Evolutionary conservation across 306 rosid genomes (phyloP).

Genomic region (Trifolium subterraneum): DNA sequence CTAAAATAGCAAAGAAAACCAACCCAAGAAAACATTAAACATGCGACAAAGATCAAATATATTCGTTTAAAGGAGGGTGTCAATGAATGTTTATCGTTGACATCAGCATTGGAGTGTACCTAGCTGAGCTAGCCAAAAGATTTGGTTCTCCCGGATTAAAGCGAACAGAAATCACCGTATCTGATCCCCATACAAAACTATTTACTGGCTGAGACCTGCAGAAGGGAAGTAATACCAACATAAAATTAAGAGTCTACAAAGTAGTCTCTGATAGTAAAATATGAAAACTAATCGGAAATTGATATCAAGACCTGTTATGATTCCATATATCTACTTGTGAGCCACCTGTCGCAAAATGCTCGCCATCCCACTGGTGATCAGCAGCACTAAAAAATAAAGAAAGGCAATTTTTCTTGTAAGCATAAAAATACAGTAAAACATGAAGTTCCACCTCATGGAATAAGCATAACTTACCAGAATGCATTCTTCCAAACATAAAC

Average conservation of each 20-base stretch:
- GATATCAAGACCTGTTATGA: slow-evolving; percentile 73
- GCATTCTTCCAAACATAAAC: slow-evolving; percentile 81
- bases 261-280: neutral
- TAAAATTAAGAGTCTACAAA: slow-evolving; percentile 32
- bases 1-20: neutral
- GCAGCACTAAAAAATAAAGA: slow-evolving; percentile 64
- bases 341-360: slow-evolving; percentile 92
- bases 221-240: slow-evolving; percentile 31
- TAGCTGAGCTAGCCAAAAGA: slow-evolving; percentile 77
- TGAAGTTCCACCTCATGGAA: slow-evolving; percentile 19
- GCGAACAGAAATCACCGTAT: slow-evolving; percentile 73
- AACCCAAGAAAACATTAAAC: neutral
- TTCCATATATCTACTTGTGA: slow-evolving; percentile 92
- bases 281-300: slow-evolving; percentile 19
- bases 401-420: neutral
- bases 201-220: slow-evolving; percentile 78
- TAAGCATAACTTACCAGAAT: slow-evolving; percentile 67
- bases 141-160: slow-evolving; percentile 88
- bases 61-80: neutral
- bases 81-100: neutral
- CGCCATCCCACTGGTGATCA: slow-evolving; percentile 92
- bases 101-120: slow-evolving; percentile 47
- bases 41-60: neutral
- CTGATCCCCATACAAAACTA: slow-evolving; percentile 81
- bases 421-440: slow-evolving; percentile 9